phyloP scores from a whole-genome alignment of 345 rosid species.

The Lepidium aucheri region DNA sequence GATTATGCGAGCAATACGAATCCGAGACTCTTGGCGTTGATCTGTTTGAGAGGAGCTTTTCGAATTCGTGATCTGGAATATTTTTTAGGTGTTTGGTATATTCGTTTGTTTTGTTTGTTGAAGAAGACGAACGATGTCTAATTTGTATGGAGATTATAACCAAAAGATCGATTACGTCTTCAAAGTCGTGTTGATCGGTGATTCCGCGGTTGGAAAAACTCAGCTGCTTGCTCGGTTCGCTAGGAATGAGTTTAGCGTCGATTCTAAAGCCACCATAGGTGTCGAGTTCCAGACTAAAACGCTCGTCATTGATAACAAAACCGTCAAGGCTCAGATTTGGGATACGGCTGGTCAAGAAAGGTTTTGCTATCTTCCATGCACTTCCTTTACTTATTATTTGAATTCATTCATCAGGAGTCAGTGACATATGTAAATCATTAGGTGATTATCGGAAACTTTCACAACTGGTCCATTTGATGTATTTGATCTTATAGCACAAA shows the following conservation, averaged over 20 bases:
- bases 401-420: neutral
- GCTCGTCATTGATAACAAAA: conserved; percentile 63
- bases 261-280: conserved; percentile 84
- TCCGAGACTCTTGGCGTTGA: conserved; percentile 8
- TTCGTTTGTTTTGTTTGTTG: neutral
- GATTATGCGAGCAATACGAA: neutral
- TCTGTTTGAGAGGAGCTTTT: conserved; percentile 12
- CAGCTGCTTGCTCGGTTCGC: conserved; percentile 73
- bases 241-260: conserved; percentile 72
- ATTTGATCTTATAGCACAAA: neutral
- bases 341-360: conserved; percentile 91
- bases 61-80: conserved; percentile 7
- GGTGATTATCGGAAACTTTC: neutral
- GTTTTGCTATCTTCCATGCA: conserved; percentile 18
- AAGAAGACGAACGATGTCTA: conserved; percentile 37
- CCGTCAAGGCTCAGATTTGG: conserved; percentile 87
- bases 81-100: neutral
- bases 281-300: conserved; percentile 87
- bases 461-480: neutral
- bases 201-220: conserved; percentile 80
- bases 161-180: conserved; percentile 85
- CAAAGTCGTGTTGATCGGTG: conserved; percentile 75
- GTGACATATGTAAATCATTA: neutral
- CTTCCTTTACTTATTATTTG: neutral
- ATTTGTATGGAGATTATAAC: conserved; percentile 62